Conservation (phyloP, 2,329 filamentous ascomycete genomes). For the Arachnopeziza araneosa region DNA sequence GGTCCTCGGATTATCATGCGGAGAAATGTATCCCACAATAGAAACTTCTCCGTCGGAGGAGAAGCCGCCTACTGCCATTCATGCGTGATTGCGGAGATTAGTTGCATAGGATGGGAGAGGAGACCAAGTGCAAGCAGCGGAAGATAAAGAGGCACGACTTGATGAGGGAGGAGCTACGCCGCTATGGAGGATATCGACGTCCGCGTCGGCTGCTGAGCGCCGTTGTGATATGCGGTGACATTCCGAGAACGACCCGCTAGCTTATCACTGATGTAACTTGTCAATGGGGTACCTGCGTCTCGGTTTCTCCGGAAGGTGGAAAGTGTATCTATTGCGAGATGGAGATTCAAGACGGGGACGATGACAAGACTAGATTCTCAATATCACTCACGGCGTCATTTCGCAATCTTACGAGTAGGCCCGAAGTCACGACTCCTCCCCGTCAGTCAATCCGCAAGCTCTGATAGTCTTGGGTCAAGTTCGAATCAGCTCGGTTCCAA, state of each 20-base stretch:
- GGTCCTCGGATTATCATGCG: not conserved
- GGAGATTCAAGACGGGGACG: not conserved
- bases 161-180: not conserved
- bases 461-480: not conserved
- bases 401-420: not conserved
- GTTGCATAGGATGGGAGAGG: not conserved
- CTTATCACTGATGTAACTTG: not conserved
- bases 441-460: not conserved
- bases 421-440: not conserved
- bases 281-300: not conserved
- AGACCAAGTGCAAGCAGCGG: not conserved
- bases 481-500: not conserved
- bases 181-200: no score
- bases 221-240: not conserved
- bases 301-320: not conserved
- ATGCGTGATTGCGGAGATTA: not conserved
- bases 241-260: not conserved
- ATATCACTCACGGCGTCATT: not conserved
- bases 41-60: not conserved
- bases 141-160: not conserved
- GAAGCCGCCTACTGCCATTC: not conserved
- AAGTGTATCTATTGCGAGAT: not conserved
- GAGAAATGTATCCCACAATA: not conserved
- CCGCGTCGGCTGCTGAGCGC: not conserved
- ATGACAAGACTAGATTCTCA: not conserved